Evolutionary conservation across 306 rosid species (phyloP).

Genomic region (Acacia melanoxylon): DNA sequence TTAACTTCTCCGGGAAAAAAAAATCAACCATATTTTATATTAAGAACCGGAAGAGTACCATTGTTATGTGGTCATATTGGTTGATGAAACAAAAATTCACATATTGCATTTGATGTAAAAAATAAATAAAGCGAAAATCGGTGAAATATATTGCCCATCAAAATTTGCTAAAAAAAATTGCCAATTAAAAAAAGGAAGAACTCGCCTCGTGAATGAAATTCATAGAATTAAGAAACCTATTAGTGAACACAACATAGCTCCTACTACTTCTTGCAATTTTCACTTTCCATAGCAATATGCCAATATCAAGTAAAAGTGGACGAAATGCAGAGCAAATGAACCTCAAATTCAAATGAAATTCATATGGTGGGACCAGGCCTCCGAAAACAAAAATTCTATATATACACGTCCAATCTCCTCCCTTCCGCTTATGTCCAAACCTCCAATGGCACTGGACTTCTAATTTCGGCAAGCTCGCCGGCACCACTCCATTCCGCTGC

Average conservation of each 20-base stretch:
- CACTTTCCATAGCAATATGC: neutral
- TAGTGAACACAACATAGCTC: neutral
- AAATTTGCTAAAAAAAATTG: no score
- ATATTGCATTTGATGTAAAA: no score
- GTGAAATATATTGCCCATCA: neutral
- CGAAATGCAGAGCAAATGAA: conserved; percentile 68
- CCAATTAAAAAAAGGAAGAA: neutral
- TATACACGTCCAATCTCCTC: conserved; percentile 31
- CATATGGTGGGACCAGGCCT: neutral
- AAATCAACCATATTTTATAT: no score
- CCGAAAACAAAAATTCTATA: conserved; percentile 51
- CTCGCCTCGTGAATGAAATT: neutral
- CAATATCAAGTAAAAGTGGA: neutral
- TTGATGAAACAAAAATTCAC: no score
- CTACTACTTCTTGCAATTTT: neutral
- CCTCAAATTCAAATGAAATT: conserved; percentile 84
- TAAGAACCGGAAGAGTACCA: no score
- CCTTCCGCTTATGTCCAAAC: conserved; percentile 25
- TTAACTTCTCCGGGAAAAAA: no score
- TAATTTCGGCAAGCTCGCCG: conserved; percentile 17
- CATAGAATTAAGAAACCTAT: neutral
- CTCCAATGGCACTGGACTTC: conserved; percentile 24
- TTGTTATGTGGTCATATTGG: no score
- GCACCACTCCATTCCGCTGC: conserved; percentile 24
- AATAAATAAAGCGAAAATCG: no score